These are phyloP conservation scores for Beauveria asiatica DNA, from an alignment of 2,329 filamentous ascomycete genomes.

Conservation along the genomic window DNA sequence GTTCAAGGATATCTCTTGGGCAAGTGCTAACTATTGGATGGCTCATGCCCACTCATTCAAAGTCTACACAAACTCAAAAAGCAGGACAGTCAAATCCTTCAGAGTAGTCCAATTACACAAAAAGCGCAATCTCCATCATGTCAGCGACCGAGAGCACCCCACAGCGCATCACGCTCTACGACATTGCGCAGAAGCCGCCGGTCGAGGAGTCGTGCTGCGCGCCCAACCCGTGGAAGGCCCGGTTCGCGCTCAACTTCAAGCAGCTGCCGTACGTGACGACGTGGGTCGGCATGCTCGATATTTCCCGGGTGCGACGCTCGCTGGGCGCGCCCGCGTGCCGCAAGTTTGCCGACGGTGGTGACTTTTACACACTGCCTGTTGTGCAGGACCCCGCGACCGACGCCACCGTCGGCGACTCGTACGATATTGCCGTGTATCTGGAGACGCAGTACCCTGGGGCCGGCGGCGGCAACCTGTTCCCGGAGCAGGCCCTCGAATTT, in stretches of 20 bases:
- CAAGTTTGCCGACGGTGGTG: constrained; percentile 45
- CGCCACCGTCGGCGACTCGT: constrained; percentile 48
- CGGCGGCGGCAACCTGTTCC: constrained; percentile 40
- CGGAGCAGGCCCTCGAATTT: constrained; percentile 33
- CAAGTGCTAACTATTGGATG: background rate
- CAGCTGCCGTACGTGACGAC: constrained; percentile 23
- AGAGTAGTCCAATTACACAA: background rate
- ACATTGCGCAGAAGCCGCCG: constrained; percentile 31
- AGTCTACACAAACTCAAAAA: background rate
- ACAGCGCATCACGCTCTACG: constrained; percentile 29
- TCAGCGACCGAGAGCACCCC: background rate
- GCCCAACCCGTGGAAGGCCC: constrained; percentile 26
- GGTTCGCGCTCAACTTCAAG: constrained; percentile 36
- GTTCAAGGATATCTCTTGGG: no score
- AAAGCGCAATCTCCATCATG: background rate
- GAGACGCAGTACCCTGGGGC: constrained; percentile 40
- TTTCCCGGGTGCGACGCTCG: constrained; percentile 36
- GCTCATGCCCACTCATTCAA: background rate
- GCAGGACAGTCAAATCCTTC: background rate
- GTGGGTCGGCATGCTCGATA: constrained; percentile 46
- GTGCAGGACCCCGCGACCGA: constrained; percentile 36
- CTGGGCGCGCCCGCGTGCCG: constrained; percentile 42
- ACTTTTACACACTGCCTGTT: constrained; percentile 54
- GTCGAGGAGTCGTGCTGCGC: constrained; percentile 17
- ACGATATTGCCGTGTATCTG: constrained; percentile 56